Base-by-base conservation (phyloP, 1,139 yeast genomes). In the Pichia norvegensis region DNA sequence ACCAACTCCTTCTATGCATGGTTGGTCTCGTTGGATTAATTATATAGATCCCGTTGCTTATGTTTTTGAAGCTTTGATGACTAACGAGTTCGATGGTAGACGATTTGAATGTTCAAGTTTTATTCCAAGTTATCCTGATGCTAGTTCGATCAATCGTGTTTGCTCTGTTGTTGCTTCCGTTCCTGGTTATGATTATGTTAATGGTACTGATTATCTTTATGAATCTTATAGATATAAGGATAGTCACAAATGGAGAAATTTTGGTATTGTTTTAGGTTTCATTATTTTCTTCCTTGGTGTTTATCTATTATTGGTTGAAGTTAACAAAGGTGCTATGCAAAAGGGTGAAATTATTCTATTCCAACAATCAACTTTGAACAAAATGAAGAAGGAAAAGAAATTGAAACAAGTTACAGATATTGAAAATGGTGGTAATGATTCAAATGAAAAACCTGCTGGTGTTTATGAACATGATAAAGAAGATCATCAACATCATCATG, bases 131-230 rank as follows among this genome's bases (percentile, higher is more conserved):
- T 77, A 76, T 55, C 69, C 63, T 3, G 57, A 66, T 38, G 63
- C 68, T 41, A 55, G 71, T 0, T 55, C 67, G n/a, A 62, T 59
- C 3, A 62, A 72, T 49, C 65, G 67, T 46, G 78, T 83, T 22
- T 87, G 96, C 65, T 61, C 73, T 40, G 73, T 76, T 29, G 80
- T 79, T 38, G 88, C 94, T 49, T 66, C 90, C 7, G 16, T 40
- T 8, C 53, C 61, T 1, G 69, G 68, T 8, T 40, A 45, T 8
- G 36, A 43, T 13, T 45, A 47, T 39, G 60, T 65, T 14, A 50
- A 52, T 40, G 69, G 69, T 42, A 57, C 59, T 29, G 53, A 46
- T 13, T 65, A 60, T 46, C 49, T 65, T 44, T 50, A 45, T 4
- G 46, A 51, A n/a, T 41, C 67, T 2, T 65, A 52, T 48, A 51